Percentiles rank a stretch among this genome's conserved stretches.
phyloP scores from a whole-genome alignment of 495 filamentous ascomycete genomes.

The Penicillium macrosclerotiorum region DNA sequence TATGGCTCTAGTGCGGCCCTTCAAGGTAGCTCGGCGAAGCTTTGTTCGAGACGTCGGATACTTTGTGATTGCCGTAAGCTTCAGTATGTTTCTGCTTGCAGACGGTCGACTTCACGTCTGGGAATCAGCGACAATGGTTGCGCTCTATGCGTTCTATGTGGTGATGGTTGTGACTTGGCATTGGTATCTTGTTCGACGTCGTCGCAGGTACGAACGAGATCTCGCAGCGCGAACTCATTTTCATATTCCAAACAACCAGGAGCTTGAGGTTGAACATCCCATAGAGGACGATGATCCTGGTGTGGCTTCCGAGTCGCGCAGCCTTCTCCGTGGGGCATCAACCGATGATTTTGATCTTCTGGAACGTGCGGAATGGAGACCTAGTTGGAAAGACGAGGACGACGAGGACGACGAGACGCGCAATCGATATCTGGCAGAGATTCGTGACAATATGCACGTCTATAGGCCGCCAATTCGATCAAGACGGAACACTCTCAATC shows the following conservation, averaged over 20 bases:
- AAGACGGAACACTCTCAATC: slow-evolving; percentile 72
- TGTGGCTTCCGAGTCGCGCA: slow-evolving; percentile 50
- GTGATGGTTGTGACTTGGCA: slow-evolving; percentile 88
- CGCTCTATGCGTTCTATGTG: slow-evolving; percentile 90
- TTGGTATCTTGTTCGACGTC: slow-evolving; percentile 67
- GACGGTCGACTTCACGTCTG: slow-evolving; percentile 83
- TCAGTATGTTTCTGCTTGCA: slow-evolving; percentile 82
- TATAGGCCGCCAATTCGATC: slow-evolving; percentile 61
- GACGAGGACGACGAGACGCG: slow-evolving; percentile 69
- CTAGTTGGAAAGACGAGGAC: slow-evolving; percentile 45
- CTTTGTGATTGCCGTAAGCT: slow-evolving; percentile 83
- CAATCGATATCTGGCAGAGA: slow-evolving; percentile 72
- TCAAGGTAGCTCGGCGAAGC: slow-evolving; percentile 81
- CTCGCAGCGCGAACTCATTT: slow-evolving; percentile 72
- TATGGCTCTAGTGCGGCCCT: slow-evolving; percentile 93
- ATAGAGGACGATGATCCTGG: slow-evolving; percentile 72
- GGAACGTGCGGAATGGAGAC: slow-evolving; percentile 57
- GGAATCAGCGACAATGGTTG: slow-evolving; percentile 91
- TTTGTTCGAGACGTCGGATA: slow-evolving; percentile 93
- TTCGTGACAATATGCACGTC: slow-evolving; percentile 91
- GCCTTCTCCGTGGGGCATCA: slow-evolving; percentile 49
- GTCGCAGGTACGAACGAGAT: slow-evolving; percentile 59
- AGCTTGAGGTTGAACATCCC: slow-evolving; percentile 63
- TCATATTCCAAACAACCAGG: slow-evolving; percentile 65
- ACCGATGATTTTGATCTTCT: slow-evolving; percentile 69